Evolutionary conservation across 495 filamentous ascomycete genomes (phyloP).

Genomic region (Pseudevernia furfuracea): DNA sequence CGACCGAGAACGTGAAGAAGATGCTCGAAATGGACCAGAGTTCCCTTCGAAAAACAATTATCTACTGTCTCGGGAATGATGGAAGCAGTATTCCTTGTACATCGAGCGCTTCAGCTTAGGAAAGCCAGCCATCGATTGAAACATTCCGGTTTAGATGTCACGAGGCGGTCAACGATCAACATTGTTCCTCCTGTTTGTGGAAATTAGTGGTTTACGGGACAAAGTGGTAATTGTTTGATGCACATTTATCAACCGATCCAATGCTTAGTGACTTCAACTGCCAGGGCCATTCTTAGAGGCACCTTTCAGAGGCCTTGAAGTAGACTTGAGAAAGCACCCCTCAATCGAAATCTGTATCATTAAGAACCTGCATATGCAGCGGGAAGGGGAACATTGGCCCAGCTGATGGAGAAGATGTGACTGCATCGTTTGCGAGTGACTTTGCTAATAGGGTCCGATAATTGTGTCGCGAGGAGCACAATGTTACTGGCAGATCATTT

Average conservation of each 20-base stretch:
- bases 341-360: not conserved
- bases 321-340: not conserved
- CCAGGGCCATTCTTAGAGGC: not conserved
- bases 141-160: too few relatives aligned
- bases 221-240: not conserved
- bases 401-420: not conserved
- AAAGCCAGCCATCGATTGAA: not conserved
- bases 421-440: not conserved
- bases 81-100: not conserved
- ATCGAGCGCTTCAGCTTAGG: not conserved
- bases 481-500: not conserved
- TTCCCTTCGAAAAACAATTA: not conserved
- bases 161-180: not conserved
- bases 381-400: not conserved
- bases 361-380: not conserved
- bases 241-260: not conserved
- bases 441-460: not conserved
- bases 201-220: not conserved
- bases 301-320: not conserved
- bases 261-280: not conserved
- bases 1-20: not conserved
- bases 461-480: not conserved
- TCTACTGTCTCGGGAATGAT: not conserved
- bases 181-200: not conserved
- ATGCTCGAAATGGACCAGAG: not conserved